Percentiles rank a stretch among this genome's conserved stretches.
These are phyloP conservation scores for Nematodospora anomalae DNA, from an alignment of 1,139 yeast genomes.

Conservation along the genomic window DNA sequence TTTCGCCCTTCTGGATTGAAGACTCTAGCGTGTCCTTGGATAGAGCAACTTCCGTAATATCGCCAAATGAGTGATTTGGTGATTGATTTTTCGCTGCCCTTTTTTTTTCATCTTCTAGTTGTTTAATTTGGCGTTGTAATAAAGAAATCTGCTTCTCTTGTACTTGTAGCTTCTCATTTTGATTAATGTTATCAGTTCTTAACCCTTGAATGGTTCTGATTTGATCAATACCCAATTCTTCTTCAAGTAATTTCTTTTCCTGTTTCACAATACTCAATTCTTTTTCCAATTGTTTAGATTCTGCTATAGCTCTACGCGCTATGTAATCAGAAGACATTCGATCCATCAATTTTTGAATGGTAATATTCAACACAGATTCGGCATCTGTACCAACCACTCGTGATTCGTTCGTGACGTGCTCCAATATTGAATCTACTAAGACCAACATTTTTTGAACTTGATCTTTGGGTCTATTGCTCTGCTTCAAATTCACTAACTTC, in stretches of 20 bases:
- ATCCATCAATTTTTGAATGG: constrained; percentile 38
- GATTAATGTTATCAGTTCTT: constrained; percentile 19
- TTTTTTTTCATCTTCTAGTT: constrained; percentile 9
- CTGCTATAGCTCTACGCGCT: constrained; percentile 36
- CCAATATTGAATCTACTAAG: constrained; percentile 33
- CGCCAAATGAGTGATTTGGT: constrained; percentile 7
- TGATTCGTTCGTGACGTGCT: constrained; percentile 30
- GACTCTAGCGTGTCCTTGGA: background rate
- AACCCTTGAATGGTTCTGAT: constrained; percentile 14
- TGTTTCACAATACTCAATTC: constrained; percentile 24
- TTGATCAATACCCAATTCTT: constrained; percentile 23
- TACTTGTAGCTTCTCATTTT: constrained; percentile 11
- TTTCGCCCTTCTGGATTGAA: background rate
- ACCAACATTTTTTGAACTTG: constrained; percentile 25
- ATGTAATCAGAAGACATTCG: constrained; percentile 34
- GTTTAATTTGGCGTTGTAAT: constrained; percentile 16
- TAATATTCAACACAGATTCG: constrained; percentile 27
- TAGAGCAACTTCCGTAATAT: background rate
- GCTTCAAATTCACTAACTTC: constrained; percentile 27
- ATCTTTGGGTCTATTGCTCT: constrained; percentile 22
- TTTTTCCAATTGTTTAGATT: constrained; percentile 25
- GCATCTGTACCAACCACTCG: constrained; percentile 25
- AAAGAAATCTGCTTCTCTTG: constrained; percentile 31
- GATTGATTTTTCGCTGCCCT: background rate
- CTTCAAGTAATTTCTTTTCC: constrained; percentile 26